Base-by-base conservation (phyloP, 371 early-diverging fungal genomes). In the Gilbertella persicaria region DNA sequence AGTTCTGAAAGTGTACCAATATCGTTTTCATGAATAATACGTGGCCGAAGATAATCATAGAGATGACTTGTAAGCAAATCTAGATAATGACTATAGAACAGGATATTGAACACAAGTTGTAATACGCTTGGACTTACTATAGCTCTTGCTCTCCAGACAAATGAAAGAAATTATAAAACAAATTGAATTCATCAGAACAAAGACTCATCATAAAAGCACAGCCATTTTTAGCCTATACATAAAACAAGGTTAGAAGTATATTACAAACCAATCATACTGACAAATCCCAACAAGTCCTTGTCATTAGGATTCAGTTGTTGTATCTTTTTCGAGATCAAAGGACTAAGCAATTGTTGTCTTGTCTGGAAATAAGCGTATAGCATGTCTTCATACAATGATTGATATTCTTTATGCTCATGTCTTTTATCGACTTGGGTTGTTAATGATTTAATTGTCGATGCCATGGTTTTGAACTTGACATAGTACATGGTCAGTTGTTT, bases 41-140 rank as follows among this genome's bases (percentile, higher is more conserved):
- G 75, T 24, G 96, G 94, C 4, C 96, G 85, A 17, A 94, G 79
- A 42, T 88, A 82, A 55, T 95, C 91, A 58, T 92, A 91, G 19
- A 96, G 75, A 55, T 85, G 73, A 45, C 80, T 76, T 29, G 78
- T 72, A 7, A 88, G 52, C 0, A 72, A 57, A 53, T 91, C 91
- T 17, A 93, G 64, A 57, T 89, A 90, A 17, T 74, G 76, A 35
- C 91, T 92, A 54, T 12, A 33, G n/a, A n/a, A n/a, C n/a, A n/a
- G n/a, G n/a, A n/a, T n/a, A n/a, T n/a, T n/a, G n/a, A n/a, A n/a
- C n/a, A n/a, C n/a, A n/a, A n/a, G n/a, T n/a, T n/a, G 3, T 20
- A 6, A 38, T 5, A 28, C 2, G 0, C n/a, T 19, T 19, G 13
- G 0, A 52, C 75, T 58, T 68, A 75, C 78, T 78, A 74, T 29